These are phyloP conservation scores for Syzygium aromaticum DNA, from an alignment of 345 rosid species.

Conservation along the genomic window DNA sequence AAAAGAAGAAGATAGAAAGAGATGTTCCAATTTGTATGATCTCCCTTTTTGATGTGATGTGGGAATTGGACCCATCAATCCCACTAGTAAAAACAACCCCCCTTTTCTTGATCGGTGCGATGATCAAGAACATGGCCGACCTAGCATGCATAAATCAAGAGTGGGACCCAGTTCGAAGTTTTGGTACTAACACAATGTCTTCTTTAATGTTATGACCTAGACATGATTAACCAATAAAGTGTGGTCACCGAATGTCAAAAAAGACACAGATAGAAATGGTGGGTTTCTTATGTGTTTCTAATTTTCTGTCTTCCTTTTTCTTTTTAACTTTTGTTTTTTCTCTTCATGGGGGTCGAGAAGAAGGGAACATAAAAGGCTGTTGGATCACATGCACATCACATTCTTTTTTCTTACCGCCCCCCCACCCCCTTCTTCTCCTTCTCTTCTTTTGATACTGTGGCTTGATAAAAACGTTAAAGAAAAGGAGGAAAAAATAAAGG, in stretches of 20 bases:
- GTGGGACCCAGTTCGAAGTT: conserved; percentile 16
- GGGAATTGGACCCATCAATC: neutral
- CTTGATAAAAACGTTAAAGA: conserved; percentile 2
- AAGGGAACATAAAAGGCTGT: conserved; percentile 69
- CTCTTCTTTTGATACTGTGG: conserved; percentile 60
- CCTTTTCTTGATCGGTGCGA: neutral
- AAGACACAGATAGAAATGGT: conserved; percentile 16
- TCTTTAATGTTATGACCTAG: conserved; percentile 18
- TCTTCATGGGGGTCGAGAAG: conserved; percentile 17
- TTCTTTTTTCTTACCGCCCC: conserved; percentile 26
- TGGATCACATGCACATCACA: conserved; percentile 80
- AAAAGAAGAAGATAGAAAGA: neutral
- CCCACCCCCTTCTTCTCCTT: neutral
- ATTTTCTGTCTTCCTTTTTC: neutral
- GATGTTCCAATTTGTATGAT: neutral
- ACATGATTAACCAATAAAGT: conserved; percentile 22
- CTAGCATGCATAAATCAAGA: conserved; percentile 2
- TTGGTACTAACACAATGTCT: conserved; percentile 2
- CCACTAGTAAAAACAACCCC: neutral
- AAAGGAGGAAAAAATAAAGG: conserved; percentile 1
- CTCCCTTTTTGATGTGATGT: neutral
- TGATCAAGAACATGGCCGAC: neutral
- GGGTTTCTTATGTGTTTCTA: neutral
- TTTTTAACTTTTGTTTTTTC: neutral
- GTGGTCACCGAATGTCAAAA: conserved; percentile 30